Evolutionary conservation across 441 rosid species (phyloP), one percentile per base, ranked within the genome.

Genomic region (Eutrema salsugineum): DNA sequence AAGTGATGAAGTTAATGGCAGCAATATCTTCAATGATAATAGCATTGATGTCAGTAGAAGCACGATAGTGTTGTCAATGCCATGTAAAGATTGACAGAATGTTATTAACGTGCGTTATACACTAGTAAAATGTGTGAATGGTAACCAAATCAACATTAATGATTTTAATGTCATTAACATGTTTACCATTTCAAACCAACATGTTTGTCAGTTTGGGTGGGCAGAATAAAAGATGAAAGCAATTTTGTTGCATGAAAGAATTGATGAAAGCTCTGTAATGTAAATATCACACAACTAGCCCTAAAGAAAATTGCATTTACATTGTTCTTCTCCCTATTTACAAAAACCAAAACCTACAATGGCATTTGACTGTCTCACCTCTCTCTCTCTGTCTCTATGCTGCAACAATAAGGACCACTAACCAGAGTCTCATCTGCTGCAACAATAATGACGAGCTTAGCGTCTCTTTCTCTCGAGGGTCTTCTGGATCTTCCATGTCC

Each of bases 401-500:
- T n/a, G n/a, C n/a, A n/a, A n/a, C n/a, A n/a, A n/a, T n/a, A n/a
- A n/a, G n/a, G n/a, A n/a, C n/a, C n/a, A n/a, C n/a, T n/a, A n/a
- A n/a, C n/a, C n/a, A n/a, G n/a, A n/a, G n/a, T 54, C 40, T 28
- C 38, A n/a, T 35, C 32, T 61, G 55, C 70, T 47, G 70, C 53
- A 30, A 27, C 36, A 53, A 62, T 15, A 84, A 82, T 75, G 35
- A 72, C 78, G 65, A 79, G 79, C 50, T 87, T 83, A 96, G 73
- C 50, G 83, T 82, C 88, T 83, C 91, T 93, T 96, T 73, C 85
- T 87, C 77, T 66, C 49, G 64, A 86, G 73, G 50, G 73, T 84
- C 79, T 58, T 85, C 63, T 88, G 93, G 27, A 87, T 76, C 76
- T 86, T 88, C 91, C 91, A 88, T 24, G 97, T 88, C 99, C 99